phyloP scores from a whole-genome alignment of 2,329 filamentous ascomycete species.

The Alternaria sp. region DNA sequence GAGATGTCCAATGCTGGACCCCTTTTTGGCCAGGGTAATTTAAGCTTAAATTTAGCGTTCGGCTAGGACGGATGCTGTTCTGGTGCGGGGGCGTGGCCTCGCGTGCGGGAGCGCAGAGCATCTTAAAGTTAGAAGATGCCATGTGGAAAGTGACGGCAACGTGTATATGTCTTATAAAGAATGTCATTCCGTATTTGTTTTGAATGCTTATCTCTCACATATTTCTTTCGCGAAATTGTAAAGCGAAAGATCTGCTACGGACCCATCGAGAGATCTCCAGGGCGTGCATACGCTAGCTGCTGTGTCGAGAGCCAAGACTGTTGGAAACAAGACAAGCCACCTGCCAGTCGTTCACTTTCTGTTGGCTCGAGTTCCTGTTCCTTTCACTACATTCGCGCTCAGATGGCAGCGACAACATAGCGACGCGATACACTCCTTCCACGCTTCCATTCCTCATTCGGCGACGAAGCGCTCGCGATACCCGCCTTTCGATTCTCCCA shows the following conservation, averaged over 20 bases:
- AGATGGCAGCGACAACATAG: conserved; percentile 34
- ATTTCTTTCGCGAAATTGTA: neutral
- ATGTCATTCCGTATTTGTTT: neutral
- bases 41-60: conserved; percentile 31
- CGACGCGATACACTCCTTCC: conserved; percentile 5
- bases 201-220: neutral
- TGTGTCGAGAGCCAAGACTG: conserved; percentile 34
- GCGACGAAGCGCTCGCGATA: conserved; percentile 22
- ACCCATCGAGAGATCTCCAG: conserved; percentile 18
- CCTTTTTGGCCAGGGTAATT: conserved; percentile 19
- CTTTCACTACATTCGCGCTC: conserved; percentile 9
- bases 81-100: conserved; percentile 21
- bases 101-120: conserved; percentile 5
- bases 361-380: conserved; percentile 9
- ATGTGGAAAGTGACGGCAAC: conserved; percentile 7
- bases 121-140: neutral
- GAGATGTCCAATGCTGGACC: neutral
- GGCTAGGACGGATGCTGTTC: conserved; percentile 16
- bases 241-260: conserved; percentile 3
- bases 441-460: conserved; percentile 7
- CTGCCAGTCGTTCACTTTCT: conserved; percentile 1
- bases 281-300: conserved; percentile 25
- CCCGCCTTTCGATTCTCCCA: conserved; percentile 9
- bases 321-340: conserved; percentile 21
- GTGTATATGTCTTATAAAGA: neutral